Conservation (phyloP, 768 basidiomycete species). For the Auricularia auricula-judae region DNA sequence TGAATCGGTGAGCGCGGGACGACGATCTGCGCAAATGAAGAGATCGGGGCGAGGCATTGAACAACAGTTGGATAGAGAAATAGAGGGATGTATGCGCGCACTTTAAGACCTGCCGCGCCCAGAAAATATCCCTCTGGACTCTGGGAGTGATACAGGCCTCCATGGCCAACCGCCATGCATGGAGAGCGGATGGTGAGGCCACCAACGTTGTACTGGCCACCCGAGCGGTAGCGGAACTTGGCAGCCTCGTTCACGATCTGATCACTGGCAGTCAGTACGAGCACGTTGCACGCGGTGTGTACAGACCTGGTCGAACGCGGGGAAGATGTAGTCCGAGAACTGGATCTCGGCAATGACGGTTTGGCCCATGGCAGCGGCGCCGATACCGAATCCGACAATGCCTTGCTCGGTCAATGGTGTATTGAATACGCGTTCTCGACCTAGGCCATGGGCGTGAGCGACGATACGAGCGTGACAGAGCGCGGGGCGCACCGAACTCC, state of each 20-base stretch:
- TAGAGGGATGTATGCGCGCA: conserved; percentile 14
- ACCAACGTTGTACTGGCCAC: conserved; percentile 74
- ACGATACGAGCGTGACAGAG: background rate
- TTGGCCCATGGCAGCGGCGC: conserved; percentile 85
- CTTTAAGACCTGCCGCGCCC: conserved; percentile 84
- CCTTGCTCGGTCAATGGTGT: conserved; percentile 90
- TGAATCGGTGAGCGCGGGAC: conserved; percentile 91
- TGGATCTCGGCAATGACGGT: conserved; percentile 88
- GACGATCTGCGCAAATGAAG: conserved; percentile 38
- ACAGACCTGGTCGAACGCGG: conserved; percentile 84
- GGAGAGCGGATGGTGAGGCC: conserved; percentile 74
- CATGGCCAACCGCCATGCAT: conserved; percentile 86
- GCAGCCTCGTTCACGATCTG: conserved; percentile 93
- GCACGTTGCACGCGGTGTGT: conserved; percentile 1
- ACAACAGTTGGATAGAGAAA: background rate
- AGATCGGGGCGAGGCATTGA: no score
- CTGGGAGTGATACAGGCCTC: conserved; percentile 89
- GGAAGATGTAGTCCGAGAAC: conserved; percentile 84
- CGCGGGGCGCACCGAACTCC: conserved; percentile 61
- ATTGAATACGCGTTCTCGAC: conserved; percentile 88
- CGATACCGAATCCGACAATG: conserved; percentile 90
- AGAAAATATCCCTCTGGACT: conserved; percentile 93
- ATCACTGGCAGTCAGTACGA: background rate
- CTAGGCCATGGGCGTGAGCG: conserved; percentile 24
- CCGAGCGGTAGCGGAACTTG: conserved; percentile 84